phyloP scores from a whole-genome alignment of 139 green algal genomes.

The Haematococcus sp. region DNA sequence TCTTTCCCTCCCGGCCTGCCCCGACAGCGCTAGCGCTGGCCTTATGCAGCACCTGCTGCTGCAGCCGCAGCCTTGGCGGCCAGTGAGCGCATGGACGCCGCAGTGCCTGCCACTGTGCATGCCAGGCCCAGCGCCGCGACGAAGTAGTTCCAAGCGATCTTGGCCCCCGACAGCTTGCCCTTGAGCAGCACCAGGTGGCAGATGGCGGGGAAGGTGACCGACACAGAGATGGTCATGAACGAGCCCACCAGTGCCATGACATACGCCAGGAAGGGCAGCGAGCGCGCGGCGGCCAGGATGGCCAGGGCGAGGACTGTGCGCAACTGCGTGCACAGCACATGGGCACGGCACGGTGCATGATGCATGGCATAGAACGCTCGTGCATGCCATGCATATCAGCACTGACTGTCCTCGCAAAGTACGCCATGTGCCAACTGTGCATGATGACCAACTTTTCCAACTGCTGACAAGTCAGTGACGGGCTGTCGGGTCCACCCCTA shows the following conservation, averaged over 20 bases:
- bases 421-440: too few relatives aligned
- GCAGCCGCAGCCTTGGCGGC: slow-evolving; percentile 29
- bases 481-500: too few relatives aligned
- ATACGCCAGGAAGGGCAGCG: slow-evolving; percentile 52
- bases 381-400: too few relatives aligned
- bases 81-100: slow-evolving; percentile 27
- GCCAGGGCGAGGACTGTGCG: slow-evolving; percentile 38
- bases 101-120: slow-evolving; percentile 39
- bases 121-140: slow-evolving; percentile 29
- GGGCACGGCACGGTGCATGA: too few relatives aligned
- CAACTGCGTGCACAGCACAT: not conserved
- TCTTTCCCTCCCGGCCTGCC: too few relatives aligned
- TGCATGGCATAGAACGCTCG: too few relatives aligned
- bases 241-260: slow-evolving; percentile 55
- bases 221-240: slow-evolving; percentile 52
- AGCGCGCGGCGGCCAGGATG: slow-evolving; percentile 38
- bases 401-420: too few relatives aligned
- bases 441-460: too few relatives aligned
- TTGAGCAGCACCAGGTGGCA: slow-evolving; percentile 40
- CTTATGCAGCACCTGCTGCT: not conserved
- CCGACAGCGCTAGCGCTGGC: too few relatives aligned
- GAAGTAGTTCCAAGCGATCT: slow-evolving; percentile 35
- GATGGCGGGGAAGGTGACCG: slow-evolving; percentile 52
- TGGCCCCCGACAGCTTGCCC: not conserved
- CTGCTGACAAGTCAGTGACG: too few relatives aligned